phyloP scores from a whole-genome alignment of 208 protist species.

The Acanthamoeba triangularis region DNA sequence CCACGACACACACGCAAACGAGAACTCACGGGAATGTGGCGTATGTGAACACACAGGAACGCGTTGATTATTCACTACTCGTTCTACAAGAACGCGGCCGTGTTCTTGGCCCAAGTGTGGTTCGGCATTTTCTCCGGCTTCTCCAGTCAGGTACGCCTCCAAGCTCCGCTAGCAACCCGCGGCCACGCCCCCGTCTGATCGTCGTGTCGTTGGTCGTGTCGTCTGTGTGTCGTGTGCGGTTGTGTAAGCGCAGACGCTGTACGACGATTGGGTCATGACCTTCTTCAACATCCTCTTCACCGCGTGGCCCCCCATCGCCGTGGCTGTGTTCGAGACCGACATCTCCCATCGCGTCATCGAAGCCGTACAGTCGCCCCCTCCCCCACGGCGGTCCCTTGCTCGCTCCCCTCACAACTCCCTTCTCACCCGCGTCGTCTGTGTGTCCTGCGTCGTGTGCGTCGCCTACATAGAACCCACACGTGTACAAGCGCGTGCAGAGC shows the following conservation, averaged over 20 bases:
- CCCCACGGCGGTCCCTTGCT: neutral
- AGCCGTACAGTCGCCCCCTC: neutral
- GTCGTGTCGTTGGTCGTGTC: neutral
- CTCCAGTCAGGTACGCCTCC: conserved; percentile 92
- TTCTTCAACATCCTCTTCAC: conserved; percentile 93
- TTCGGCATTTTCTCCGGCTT: conserved; percentile 95
- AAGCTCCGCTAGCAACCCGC: no score
- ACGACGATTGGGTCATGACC: conserved; percentile 79
- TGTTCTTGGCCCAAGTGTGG: conserved; percentile 94
- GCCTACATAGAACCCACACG: conserved; percentile 20
- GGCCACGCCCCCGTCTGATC: neutral
- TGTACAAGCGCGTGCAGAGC: conserved; percentile 23
- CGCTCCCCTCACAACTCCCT: neutral
- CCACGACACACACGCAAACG: conserved; percentile 94
- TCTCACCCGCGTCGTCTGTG: neutral
- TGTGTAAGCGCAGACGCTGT: conserved; percentile 82
- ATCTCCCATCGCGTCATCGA: conserved; percentile 22
- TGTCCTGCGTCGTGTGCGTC: neutral
- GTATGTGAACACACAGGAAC: conserved; percentile 89
- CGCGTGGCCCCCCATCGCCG: conserved; percentile 88
- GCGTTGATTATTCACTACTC: conserved; percentile 95
- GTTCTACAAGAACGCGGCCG: conserved; percentile 98
- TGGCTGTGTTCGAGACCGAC: conserved; percentile 91
- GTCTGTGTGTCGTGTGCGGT: neutral
- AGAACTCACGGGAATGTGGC: conserved; percentile 36